Percentiles rank a stretch among this genome's conserved stretches.
These are phyloP conservation scores for Komagataella phaffii DNA, from an alignment of 805 yeast genomes.

Conservation along the genomic window DNA sequence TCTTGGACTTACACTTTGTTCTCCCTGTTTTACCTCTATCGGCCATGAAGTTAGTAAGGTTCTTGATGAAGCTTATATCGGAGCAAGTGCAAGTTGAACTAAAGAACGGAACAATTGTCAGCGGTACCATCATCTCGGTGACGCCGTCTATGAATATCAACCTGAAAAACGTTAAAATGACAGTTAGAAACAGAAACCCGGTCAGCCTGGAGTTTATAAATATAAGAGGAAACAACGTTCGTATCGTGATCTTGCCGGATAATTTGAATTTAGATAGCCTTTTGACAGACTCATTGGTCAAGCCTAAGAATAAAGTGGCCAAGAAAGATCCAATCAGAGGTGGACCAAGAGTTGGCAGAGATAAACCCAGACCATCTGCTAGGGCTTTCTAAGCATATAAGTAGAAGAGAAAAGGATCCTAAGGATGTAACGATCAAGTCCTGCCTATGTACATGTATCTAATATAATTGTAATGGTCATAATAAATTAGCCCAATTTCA, in stretches of 20 bases:
- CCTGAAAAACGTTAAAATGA: slow-evolving; percentile 67
- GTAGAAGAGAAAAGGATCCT: not conserved
- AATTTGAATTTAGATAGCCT: slow-evolving; percentile 60
- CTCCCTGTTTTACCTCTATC: no score
- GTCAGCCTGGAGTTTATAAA: slow-evolving; percentile 64
- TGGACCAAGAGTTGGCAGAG: slow-evolving; percentile 1
- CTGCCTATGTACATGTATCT: not conserved
- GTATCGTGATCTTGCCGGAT: slow-evolving; percentile 78
- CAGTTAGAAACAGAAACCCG: slow-evolving; percentile 58
- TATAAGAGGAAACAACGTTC: slow-evolving; percentile 78
- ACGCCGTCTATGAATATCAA: slow-evolving; percentile 87
- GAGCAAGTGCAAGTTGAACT: slow-evolving; percentile 86
- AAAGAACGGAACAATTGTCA: slow-evolving; percentile 78
- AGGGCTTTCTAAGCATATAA: not conserved
- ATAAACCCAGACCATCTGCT: slow-evolving; percentile 1
- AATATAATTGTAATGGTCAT: not conserved
- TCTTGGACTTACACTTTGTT: not conserved
- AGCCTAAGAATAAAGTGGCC: slow-evolving; percentile 20
- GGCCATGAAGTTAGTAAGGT: slow-evolving; percentile 54
- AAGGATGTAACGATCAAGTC: not conserved
- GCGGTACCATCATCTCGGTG: slow-evolving; percentile 76
- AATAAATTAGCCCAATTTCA: not conserved
- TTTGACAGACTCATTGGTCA: slow-evolving; percentile 35
- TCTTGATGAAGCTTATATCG: slow-evolving; percentile 71
- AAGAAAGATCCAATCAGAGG: slow-evolving; percentile 1